Evolutionary conservation across 306 rosid genomes (phyloP).

Genomic region (Lagenaria siceraria): DNA sequence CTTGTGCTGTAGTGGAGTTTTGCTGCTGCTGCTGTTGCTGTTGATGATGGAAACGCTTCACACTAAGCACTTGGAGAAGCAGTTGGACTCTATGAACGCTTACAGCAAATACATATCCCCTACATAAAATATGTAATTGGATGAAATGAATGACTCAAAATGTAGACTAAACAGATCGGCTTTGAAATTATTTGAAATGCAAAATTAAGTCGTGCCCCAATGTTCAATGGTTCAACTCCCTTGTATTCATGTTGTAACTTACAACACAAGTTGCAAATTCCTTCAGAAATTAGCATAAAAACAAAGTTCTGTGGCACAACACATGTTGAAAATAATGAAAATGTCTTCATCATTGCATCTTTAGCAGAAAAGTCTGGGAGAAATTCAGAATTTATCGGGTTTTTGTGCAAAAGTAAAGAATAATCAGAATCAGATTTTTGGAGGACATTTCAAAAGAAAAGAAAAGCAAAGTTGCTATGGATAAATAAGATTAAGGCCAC

Average conservation of each 20-base stretch:
- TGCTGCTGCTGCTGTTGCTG: slow-evolving; percentile 80
- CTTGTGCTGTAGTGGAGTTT: slow-evolving; percentile 61
- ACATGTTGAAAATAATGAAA: neutral
- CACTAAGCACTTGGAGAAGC: slow-evolving; percentile 97
- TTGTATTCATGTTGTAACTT: neutral
- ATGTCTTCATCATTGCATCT: neutral
- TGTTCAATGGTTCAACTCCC: neutral
- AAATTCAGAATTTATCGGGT: neutral
- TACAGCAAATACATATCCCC: slow-evolving; percentile 99
- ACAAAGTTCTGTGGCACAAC: neutral
- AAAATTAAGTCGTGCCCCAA: neutral
- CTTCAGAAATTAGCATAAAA: neutral
- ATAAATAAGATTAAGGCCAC: neutral
- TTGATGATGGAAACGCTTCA: slow-evolving; percentile 93
- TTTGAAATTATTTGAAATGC: neutral
- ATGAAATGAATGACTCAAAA: neutral
- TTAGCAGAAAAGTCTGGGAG: neutral
- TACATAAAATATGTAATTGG: slow-evolving; percentile 31
- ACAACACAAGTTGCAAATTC: neutral
- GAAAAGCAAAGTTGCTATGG: neutral
- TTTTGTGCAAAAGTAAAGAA: neutral
- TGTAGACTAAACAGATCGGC: neutral
- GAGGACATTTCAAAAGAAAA: neutral
- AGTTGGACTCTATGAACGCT: slow-evolving; percentile 98
- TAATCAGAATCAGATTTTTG: neutral